phyloP scores from a whole-genome alignment of 2,329 filamentous ascomycete genomes.

The Neophaeococcomyces mojaviensis region DNA sequence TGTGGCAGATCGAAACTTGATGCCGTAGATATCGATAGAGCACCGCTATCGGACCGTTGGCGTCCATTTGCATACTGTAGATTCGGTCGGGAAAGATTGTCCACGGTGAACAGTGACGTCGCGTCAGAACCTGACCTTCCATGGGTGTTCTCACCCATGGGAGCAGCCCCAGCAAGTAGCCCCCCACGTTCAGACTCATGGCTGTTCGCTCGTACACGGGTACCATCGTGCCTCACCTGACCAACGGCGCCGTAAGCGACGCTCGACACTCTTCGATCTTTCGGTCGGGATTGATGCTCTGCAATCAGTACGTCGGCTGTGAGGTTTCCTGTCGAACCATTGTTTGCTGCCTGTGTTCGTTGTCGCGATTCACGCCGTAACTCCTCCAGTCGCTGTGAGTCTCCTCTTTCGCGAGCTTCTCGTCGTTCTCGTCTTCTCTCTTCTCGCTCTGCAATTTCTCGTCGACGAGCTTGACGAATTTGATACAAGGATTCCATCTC shows the following conservation, averaged over 20 bases:
- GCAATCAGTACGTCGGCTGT: constrained; percentile 34
- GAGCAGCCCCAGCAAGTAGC: constrained; percentile 33
- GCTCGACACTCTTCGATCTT: constrained; percentile 39
- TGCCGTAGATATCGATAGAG: constrained; percentile 27
- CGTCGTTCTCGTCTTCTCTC: constrained; percentile 61
- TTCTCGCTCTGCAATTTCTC: constrained; percentile 69
- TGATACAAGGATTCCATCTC: constrained; percentile 93
- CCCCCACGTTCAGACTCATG: constrained; percentile 42
- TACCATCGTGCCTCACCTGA: constrained; percentile 43
- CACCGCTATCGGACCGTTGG: constrained; percentile 29
- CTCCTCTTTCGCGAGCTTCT: constrained; percentile 65
- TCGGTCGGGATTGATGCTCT: constrained; percentile 37
- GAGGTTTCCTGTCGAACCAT: constrained; percentile 14
- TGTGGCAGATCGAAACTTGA: constrained; percentile 10
- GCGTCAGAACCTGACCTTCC: constrained; percentile 15
- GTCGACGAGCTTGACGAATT: constrained; percentile 69
- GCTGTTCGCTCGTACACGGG: constrained; percentile 40
- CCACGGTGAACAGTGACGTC: constrained; percentile 10
- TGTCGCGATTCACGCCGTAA: constrained; percentile 51
- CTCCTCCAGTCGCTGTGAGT: constrained; percentile 60
- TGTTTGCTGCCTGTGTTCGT: constrained; percentile 28
- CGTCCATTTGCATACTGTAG: constrained; percentile 19
- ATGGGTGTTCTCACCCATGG: constrained; percentile 25
- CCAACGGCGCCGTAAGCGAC: constrained; percentile 42
- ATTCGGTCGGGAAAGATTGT: constrained; percentile 23